phyloP scores from a whole-genome alignment of 176 grass and related monocot species.

The Aegilops tauschii region DNA sequence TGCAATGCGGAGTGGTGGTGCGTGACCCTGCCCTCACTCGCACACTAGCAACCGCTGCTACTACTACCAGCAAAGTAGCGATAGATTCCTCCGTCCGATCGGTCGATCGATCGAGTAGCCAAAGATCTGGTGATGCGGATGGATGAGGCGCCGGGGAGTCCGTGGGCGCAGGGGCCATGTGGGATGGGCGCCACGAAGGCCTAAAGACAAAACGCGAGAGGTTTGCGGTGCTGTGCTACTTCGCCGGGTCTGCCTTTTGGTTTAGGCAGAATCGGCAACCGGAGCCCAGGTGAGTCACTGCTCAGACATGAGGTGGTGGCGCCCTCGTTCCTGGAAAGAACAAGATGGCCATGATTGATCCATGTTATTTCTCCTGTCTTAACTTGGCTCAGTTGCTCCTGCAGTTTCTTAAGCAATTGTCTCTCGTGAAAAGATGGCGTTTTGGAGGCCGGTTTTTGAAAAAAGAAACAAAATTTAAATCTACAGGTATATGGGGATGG shows the following conservation, averaged over 20 bases:
- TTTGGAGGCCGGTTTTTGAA: too few species aligned
- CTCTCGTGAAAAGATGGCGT: too few species aligned
- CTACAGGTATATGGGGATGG: too few species aligned
- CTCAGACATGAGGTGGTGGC: not conserved
- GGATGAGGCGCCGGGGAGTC: not conserved
- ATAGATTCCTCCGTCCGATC: conserved; percentile 14
- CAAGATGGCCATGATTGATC: not conserved
- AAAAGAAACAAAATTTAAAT: too few species aligned
- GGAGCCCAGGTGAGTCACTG: not conserved
- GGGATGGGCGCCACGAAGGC: not conserved
- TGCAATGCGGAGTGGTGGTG: conserved; percentile 5
- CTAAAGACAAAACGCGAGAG: conserved; percentile 19
- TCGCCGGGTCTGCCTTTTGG: conserved; percentile 16
- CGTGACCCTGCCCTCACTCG: conserved; percentile 31
- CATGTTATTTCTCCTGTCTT: too few species aligned
- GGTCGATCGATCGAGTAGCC: not conserved
- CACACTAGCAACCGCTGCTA: not conserved
- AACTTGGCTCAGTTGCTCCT: too few species aligned
- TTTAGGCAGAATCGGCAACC: conserved; percentile 16
- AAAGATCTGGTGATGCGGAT: conserved; percentile 20
- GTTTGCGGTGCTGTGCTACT: not conserved
- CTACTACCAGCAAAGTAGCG: not conserved
- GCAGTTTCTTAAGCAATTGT: too few species aligned
- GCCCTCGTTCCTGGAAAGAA: not conserved
- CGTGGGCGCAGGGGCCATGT: conserved; percentile 33